Conservation (phyloP, 129 eudicot genomes). For the Flaveria bidentis region DNA sequence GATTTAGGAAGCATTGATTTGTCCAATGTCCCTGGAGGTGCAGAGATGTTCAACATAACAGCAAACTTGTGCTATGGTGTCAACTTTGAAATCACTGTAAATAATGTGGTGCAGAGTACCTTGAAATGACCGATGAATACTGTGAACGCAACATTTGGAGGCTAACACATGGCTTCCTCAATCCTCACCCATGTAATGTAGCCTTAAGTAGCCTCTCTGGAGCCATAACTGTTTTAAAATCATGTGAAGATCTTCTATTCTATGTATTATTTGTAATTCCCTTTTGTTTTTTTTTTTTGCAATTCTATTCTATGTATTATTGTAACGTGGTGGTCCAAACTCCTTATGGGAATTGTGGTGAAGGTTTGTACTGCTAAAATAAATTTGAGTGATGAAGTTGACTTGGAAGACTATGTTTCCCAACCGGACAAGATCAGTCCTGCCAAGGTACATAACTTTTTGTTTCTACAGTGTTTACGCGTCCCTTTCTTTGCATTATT, state of each 20-base stretch:
- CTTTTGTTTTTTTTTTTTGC: not conserved
- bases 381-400: slow-evolving; percentile 74
- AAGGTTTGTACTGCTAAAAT: slow-evolving; percentile 75
- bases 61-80: slow-evolving; percentile 96
- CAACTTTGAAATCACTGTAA: slow-evolving; percentile 89
- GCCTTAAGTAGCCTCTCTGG: slow-evolving; percentile 84
- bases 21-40: slow-evolving; percentile 85
- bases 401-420: slow-evolving; percentile 76
- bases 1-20: slow-evolving; percentile 62
- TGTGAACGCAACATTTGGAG: slow-evolving; percentile 80
- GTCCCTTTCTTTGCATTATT: not conserved
- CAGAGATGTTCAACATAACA: slow-evolving; percentile 78
- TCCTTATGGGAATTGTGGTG: not conserved
- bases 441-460: slow-evolving; percentile 54
- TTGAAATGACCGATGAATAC: slow-evolving; percentile 84
- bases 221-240: slow-evolving; percentile 73
- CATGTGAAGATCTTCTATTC: too few relatives aligned
- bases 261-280: too few relatives aligned
- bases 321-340: not conserved
- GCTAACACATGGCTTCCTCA: slow-evolving; percentile 79
- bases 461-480: not conserved
- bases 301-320: too few relatives aligned
- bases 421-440: slow-evolving; percentile 81
- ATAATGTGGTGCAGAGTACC: slow-evolving; percentile 97
- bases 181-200: too few relatives aligned